A percentile compares a stretch with the other conserved stretches of the same genome.
phyloP scores from a whole-genome alignment of 768 basidiomycete species.

The Lanmaoa rubissima region DNA sequence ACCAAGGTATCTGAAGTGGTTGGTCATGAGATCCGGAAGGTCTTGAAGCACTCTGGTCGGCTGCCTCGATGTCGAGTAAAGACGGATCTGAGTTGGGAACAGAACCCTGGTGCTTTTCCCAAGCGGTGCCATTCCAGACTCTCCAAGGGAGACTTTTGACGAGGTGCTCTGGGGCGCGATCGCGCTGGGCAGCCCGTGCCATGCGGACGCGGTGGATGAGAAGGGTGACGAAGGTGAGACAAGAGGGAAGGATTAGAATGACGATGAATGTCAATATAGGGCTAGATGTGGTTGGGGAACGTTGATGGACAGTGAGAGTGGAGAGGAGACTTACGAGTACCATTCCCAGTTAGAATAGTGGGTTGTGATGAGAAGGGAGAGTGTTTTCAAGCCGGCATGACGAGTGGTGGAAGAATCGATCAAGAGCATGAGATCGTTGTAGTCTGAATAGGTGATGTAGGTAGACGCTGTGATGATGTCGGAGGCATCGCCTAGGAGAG shows the following conservation, averaged over 20 bases:
- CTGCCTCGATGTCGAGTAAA: constrained; percentile 39
- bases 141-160: constrained; percentile 80
- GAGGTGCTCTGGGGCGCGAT: constrained; percentile 78
- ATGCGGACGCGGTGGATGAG: constrained; percentile 86
- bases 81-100: constrained; percentile 24
- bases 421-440: constrained; percentile 62
- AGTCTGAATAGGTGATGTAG: constrained; percentile 86
- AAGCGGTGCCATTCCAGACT: constrained; percentile 77
- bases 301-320: constrained; percentile 4
- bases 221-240: constrained; percentile 85
- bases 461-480: constrained; percentile 83
- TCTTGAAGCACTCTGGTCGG: constrained; percentile 23
- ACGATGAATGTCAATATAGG: constrained; percentile 85
- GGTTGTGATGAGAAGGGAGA: constrained; percentile 73
- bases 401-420: constrained; percentile 75
- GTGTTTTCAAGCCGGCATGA: constrained; percentile 71
- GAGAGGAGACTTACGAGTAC: constrained; percentile 64
- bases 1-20: constrained; percentile 59
- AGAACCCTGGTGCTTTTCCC: constrained; percentile 67
- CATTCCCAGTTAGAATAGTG: constrained; percentile 88
- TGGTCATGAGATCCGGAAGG: constrained; percentile 27
- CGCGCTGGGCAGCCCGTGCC: constrained; percentile 76
- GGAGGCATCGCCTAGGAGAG: constrained; percentile 68
- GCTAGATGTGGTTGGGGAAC: constrained; percentile 35
- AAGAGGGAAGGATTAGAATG: constrained; percentile 86